These are phyloP conservation scores for Umbelopsis isabellina DNA, from an alignment of 192 early-diverging fungal genomes.

Conservation along the genomic window DNA sequence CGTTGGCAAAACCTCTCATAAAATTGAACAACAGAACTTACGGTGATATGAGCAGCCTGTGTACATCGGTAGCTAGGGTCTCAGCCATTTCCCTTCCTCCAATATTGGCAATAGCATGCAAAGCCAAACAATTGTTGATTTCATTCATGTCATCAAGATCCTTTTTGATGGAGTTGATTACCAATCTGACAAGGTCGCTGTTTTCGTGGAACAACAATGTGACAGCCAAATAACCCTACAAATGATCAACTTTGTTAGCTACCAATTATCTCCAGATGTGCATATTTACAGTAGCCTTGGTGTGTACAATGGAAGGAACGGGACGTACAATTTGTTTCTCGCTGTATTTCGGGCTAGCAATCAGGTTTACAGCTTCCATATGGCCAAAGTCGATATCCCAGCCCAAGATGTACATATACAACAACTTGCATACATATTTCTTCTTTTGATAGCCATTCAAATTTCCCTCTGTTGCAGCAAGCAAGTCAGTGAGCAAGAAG, in stretches of 20 bases:
- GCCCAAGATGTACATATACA: conserved; percentile 99
- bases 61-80: conserved; percentile 79
- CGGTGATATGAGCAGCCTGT: conserved; percentile 81
- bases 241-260: not conserved
- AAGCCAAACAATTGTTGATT: conserved; percentile 86
- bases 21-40: conserved; percentile 51
- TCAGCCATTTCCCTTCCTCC: conserved; percentile 92
- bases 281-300: too few relatives aligned
- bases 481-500: not conserved
- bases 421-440: conserved; percentile 98
- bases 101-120: conserved; percentile 98
- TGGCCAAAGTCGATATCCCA: conserved; percentile 99
- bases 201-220: conserved; percentile 91
- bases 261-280: not conserved
- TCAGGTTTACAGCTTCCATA: conserved; percentile 92
- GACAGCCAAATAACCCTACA: conserved; percentile 93
- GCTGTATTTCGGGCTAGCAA: conserved; percentile 88
- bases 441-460: conserved; percentile 99
- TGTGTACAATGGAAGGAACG: not conserved
- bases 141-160: conserved; percentile 90
- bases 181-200: conserved; percentile 78
- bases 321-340: conserved; percentile 95
- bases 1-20: conserved; percentile 24
- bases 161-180: conserved; percentile 86
- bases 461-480: conserved; percentile 66